Conservation (phyloP, 2,329 filamentous ascomycete genomes). For the Lachnum nothofagi region DNA sequence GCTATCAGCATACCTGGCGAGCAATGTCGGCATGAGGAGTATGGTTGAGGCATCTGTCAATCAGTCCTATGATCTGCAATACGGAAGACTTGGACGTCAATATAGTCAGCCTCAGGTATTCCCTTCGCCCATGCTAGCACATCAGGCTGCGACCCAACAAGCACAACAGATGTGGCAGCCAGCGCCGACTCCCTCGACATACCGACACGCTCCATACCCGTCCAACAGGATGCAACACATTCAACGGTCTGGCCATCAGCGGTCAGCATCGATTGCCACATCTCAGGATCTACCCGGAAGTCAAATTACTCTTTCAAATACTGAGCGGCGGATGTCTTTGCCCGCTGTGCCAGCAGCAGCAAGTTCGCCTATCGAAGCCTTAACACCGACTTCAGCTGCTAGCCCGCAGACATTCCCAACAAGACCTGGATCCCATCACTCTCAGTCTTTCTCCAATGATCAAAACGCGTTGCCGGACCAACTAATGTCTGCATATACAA, state of each 20-base stretch:
- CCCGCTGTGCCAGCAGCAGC: conserved; percentile 27
- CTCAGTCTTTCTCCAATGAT: conserved; percentile 19
- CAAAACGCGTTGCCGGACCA: conserved; percentile 5
- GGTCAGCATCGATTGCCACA: conserved; percentile 41
- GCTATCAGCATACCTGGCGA: conserved; percentile 46
- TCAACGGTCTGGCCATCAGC: conserved; percentile 36
- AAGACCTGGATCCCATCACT: conserved; percentile 24
- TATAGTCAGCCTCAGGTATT: conserved; percentile 24
- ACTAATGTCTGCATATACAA: conserved; percentile 7
- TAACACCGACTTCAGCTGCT: conserved; percentile 4
- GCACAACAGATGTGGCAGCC: conserved; percentile 15
- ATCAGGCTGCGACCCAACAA: conserved; percentile 27
- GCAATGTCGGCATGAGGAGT: conserved; percentile 51
- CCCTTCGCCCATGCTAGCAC: conserved; percentile 26
- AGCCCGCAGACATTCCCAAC: background rate
- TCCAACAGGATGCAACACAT: conserved; percentile 29
- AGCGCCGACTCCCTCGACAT: conserved; percentile 21
- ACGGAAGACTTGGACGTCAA: conserved; percentile 29
- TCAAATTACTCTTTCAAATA: conserved; percentile 15
- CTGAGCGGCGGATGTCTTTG: conserved; percentile 39
- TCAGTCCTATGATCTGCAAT: conserved; percentile 36
- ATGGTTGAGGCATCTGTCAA: conserved; percentile 42
- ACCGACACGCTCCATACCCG: conserved; percentile 41
- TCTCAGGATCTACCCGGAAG: conserved; percentile 32
- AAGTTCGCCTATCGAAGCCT: conserved; percentile 7